phyloP scores from a whole-genome alignment of 768 basidiomycete genomes.

The Ramaria sp. region DNA sequence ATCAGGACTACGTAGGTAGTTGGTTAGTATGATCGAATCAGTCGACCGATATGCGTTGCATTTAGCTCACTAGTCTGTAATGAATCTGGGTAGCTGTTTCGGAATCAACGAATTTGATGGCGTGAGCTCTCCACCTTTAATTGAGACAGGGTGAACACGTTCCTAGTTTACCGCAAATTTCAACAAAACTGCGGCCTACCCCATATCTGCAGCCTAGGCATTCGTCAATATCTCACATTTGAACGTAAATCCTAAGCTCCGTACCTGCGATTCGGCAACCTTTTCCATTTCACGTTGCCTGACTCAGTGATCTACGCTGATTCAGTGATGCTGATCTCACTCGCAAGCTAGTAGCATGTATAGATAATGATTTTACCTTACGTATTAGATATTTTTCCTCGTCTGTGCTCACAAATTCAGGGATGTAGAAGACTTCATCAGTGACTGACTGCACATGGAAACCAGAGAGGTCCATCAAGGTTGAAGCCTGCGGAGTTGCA shows the following conservation, averaged over 20 bases:
- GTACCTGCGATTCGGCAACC: conserved; percentile 57
- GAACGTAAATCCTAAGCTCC: conserved; percentile 13
- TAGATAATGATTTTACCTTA: conserved; percentile 39
- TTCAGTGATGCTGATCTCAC: background rate
- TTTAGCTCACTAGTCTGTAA: conserved; percentile 49
- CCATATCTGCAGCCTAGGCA: conserved; percentile 59
- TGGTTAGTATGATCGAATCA: background rate
- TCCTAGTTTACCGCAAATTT: background rate
- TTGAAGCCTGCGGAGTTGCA: background rate
- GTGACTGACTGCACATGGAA: conserved; percentile 1
- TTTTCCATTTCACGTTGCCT: conserved; percentile 78
- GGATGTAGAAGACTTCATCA: conserved; percentile 53
- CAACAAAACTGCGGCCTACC: conserved; percentile 30
- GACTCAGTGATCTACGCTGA: conserved; percentile 56
- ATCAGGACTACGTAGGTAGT: conserved; percentile 48
- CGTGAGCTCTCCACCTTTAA: conserved; percentile 63
- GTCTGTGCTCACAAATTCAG: conserved; percentile 60
- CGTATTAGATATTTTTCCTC: conserved; percentile 72
- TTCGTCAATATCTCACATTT: background rate
- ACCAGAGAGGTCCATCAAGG: background rate
- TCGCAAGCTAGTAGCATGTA: background rate
- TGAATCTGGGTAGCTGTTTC: conserved; percentile 59
- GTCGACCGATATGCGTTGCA: conserved; percentile 2
- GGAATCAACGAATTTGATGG: conserved; percentile 57
- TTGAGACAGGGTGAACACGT: background rate